Evolutionary conservation across 2,329 filamentous ascomycete species (phyloP).

Genomic region (Paracoccidioides brasiliensis): DNA sequence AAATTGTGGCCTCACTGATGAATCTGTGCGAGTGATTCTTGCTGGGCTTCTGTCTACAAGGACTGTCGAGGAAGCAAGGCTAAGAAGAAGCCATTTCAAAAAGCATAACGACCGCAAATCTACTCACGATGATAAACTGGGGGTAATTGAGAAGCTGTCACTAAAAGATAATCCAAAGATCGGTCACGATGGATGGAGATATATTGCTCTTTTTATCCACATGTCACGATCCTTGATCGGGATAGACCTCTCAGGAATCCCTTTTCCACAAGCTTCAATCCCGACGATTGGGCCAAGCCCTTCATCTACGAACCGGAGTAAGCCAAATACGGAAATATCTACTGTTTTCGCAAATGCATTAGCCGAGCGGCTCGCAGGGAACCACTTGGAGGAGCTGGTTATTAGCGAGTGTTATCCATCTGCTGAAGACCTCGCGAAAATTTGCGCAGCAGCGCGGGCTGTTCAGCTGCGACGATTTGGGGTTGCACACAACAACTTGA

Average conservation of each 20-base stretch:
- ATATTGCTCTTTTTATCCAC: conserved; percentile 80
- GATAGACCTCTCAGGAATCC: conserved; percentile 74
- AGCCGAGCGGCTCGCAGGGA: conserved; percentile 60
- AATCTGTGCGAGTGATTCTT: conserved; percentile 73
- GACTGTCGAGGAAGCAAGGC: conserved; percentile 45
- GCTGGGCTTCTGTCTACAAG: conserved; percentile 75
- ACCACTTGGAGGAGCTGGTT: conserved; percentile 67
- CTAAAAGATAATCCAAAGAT: conserved; percentile 83
- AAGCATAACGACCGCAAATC: conserved; percentile 22
- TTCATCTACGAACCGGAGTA: conserved; percentile 10
- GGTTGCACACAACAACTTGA: conserved; percentile 68
- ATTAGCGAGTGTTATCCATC: conserved; percentile 66
- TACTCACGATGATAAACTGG: conserved; percentile 31
- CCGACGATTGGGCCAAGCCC: conserved; percentile 15
- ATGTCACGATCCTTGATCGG: conserved; percentile 76
- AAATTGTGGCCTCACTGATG: conserved; percentile 74
- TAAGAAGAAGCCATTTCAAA: conserved; percentile 32
- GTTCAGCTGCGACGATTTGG: conserved; percentile 68
- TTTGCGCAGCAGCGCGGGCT: conserved; percentile 71
- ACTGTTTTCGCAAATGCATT: conserved; percentile 62
- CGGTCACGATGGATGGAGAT: conserved; percentile 75
- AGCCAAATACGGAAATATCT: conserved; percentile 39
- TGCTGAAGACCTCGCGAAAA: conserved; percentile 54
- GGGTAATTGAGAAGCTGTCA: conserved; percentile 73
- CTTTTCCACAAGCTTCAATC: conserved; percentile 47